Evolutionary conservation across 305 asterid species (phyloP).

Genomic region (Solanum hybrid): DNA sequence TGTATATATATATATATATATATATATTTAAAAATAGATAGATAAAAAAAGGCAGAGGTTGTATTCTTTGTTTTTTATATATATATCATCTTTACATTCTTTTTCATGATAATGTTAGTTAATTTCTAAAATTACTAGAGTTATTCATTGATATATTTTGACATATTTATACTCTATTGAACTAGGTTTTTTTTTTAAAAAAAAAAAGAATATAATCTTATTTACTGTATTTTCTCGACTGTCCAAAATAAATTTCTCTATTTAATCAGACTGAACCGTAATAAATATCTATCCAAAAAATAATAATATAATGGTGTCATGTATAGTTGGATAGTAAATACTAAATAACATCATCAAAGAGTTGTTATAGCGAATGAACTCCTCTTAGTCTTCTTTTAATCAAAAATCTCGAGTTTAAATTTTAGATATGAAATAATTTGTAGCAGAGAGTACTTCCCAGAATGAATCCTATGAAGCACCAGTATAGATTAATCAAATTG

Average conservation of each 20-base stretch:
- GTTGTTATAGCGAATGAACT: neutral
- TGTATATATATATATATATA: neutral
- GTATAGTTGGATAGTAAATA: neutral
- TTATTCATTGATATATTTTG: neutral
- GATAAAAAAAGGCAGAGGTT: neutral
- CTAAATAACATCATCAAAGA: neutral
- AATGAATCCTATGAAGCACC: too few relatives aligned
- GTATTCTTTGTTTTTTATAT: slow-evolving; percentile 7
- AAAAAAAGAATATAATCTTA: too few relatives aligned
- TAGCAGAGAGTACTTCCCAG: neutral
- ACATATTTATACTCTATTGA: neutral
- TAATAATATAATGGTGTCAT: neutral
- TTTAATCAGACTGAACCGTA: too few relatives aligned
- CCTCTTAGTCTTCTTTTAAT: neutral
- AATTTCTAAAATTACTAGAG: neutral
- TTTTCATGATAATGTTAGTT: neutral
- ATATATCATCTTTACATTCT: neutral
- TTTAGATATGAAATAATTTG: neutral
- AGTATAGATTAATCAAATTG: neutral
- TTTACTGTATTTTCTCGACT: neutral
- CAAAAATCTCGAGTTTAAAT: neutral
- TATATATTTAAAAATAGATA: too few relatives aligned
- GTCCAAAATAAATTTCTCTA: neutral
- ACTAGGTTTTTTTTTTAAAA: neutral
- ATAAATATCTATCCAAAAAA: too few relatives aligned